Base-by-base conservation (phyloP, 352 stramenopile species). In the Peronosclerospora sorghi region DNA sequence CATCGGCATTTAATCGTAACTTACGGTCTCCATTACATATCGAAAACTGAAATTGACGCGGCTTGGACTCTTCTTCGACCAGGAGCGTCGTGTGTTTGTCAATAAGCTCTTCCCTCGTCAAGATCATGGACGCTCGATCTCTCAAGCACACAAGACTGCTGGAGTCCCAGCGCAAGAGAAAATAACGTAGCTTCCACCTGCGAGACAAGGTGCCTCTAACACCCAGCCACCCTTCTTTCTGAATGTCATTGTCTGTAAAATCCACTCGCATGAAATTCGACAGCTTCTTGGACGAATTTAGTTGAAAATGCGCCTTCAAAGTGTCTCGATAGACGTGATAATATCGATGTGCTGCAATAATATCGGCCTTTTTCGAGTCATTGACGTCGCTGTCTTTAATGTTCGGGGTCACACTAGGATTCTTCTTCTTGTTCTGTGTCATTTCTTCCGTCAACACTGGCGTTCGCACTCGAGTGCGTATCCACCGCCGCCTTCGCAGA, bases 101-200 rank as follows among this genome's bases (percentile, higher is more conserved):
- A 50, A 93, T 87, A 0, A 69, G 48, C 17, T 78, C 73, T 29
- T 90, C 75, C 15, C 52, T 68, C 10, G 85, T 52, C 35, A 83
- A 66, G 12, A 93, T 62, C 39, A 90, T 72, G 13, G 73, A 88
- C 32, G 70, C 61, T 7, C 68, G 54, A 29, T 93, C 80, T 32
- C 70, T 73, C 0, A 93, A 62, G 60, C 78, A 86, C 13, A 93
- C 63, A 7, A 93, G 62, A 28, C 64, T 74, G 41, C 78, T 87
- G 0, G 66, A 74, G 38, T 89, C 77, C 29, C 56, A 63, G 0
- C 73, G 62, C 4, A 93, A 55, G 28, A 90, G 49, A 28, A 84
- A 93, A 44, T 90, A 93, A 0, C 80, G 73, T 18, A 93, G 64
- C 57, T 88, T 89, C 80, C 80, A 93, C 34, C 67, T 86, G 20